Conservation (phyloP, 208 protist genomes). For the Herpetomonas samuelpessoai region DNA sequence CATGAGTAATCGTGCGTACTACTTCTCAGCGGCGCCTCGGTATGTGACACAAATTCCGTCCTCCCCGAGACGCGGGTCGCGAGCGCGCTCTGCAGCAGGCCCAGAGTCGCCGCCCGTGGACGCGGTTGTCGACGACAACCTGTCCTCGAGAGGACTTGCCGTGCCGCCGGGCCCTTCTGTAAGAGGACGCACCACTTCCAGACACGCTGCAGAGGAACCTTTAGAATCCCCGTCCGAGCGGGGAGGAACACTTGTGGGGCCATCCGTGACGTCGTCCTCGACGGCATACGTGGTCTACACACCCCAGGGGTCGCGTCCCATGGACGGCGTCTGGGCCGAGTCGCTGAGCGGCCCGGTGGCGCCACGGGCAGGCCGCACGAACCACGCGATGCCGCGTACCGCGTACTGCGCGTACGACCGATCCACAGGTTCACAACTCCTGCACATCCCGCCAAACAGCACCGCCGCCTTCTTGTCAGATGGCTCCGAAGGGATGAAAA, state of each 20-base stretch:
- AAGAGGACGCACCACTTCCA: too few relatives aligned
- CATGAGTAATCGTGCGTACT: conserved; percentile 5
- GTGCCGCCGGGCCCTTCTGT: too few relatives aligned
- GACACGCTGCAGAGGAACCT: too few relatives aligned
- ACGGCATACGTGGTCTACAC: conserved; percentile 64
- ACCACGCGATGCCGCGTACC: not conserved
- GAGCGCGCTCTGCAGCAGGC: too few relatives aligned
- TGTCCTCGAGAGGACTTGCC: too few relatives aligned
- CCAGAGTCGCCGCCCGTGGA: too few relatives aligned
- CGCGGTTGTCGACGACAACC: too few relatives aligned
- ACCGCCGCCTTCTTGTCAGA: conserved; percentile 47
- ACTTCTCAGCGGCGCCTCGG: conserved; percentile 11
- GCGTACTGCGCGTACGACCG: conserved; percentile 54
- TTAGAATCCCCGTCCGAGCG: too few relatives aligned
- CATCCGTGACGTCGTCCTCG: not conserved
- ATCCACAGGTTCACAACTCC: conserved; percentile 63
- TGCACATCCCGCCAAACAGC: conserved; percentile 48
- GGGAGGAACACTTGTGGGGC: not conserved
- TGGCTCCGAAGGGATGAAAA: too few relatives aligned
- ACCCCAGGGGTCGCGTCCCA: conserved; percentile 68
- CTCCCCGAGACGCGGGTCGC: too few relatives aligned
- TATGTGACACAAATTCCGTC: conserved; percentile 3
- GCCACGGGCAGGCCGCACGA: not conserved
- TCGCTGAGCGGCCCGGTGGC: not conserved
- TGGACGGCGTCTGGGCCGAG: conserved; percentile 27